A percentile compares a stretch with the other conserved stretches of the same genome.
Evolutionary conservation across 1,139 yeast species (phyloP).

Genomic region (Arxiozyma heterogenica): DNA sequence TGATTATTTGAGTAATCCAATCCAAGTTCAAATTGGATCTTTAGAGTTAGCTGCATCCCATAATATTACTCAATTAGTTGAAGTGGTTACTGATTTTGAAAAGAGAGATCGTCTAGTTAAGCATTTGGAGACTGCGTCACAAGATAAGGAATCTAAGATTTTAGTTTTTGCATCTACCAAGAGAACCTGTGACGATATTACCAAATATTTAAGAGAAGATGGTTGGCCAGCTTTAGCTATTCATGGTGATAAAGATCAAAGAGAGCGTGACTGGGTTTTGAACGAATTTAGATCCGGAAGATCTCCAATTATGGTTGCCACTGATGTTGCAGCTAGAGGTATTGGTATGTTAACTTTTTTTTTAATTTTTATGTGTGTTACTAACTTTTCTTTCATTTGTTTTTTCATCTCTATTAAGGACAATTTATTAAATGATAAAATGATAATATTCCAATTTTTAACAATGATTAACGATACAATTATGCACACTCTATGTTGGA

Average conservation of each 20-base stretch:
- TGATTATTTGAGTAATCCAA: constrained; percentile 85
- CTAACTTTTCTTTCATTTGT: constrained; percentile 7
- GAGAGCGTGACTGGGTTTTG: constrained; percentile 98
- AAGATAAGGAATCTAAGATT: constrained; percentile 66
- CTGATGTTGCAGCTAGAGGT: constrained; percentile 99
- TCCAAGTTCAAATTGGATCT: constrained; percentile 94
- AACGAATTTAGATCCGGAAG: constrained; percentile 84
- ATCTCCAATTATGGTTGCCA: constrained; percentile 96
- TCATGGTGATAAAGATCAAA: constrained; percentile 97
- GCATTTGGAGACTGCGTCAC: constrained; percentile 77
- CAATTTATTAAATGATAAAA: not conserved
- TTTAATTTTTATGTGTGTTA: constrained; percentile 12
- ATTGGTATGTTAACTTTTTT: constrained; percentile 70
- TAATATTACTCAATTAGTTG: constrained; percentile 88
- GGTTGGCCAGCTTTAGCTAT: constrained; percentile 99
- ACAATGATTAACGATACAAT: not conserved
- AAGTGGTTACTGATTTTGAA: constrained; percentile 83
- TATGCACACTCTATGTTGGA: not conserved
- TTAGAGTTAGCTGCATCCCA: constrained; percentile 94
- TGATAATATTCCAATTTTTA: not conserved
- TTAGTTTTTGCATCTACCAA: constrained; percentile 90
- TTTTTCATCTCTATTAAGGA: not conserved
- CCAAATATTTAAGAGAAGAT: constrained; percentile 83
- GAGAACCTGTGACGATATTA: constrained; percentile 94
- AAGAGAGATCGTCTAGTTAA: constrained; percentile 85